phyloP scores from a whole-genome alignment of 2,329 filamentous ascomycete species.

The Botryotinia narcissicola region DNA sequence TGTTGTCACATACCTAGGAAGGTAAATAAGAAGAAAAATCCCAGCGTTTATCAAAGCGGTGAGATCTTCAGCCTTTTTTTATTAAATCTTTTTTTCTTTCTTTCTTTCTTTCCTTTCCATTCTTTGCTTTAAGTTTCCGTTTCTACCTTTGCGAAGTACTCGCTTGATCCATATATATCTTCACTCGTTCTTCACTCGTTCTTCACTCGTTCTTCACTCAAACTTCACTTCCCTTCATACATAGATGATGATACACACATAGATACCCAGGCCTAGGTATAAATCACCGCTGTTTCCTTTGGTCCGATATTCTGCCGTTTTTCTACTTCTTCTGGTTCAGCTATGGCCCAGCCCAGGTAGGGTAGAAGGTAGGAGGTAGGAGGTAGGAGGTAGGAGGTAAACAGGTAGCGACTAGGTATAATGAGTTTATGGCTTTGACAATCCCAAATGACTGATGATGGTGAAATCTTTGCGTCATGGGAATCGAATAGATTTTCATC shows the following conservation, averaged over 20 bases:
- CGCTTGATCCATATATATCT: no score
- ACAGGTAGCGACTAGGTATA: no score
- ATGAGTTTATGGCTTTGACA: background rate
- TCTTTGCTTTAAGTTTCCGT: background rate
- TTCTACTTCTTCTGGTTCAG: no score
- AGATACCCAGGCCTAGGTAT: no score
- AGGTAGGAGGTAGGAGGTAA: no score
- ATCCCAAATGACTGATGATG: background rate
- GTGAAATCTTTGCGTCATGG: background rate
- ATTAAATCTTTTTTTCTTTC: background rate
- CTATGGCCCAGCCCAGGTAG: background rate
- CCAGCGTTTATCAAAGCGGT: conserved; percentile 3
- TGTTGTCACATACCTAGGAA: background rate
- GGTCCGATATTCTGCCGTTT: background rate
- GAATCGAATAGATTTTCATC: background rate
- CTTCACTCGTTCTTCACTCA: no score
- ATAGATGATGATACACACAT: no score
- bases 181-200: no score
- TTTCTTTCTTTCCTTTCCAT: background rate
- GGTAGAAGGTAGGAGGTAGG: no score
- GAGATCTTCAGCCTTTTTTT: conserved; percentile 1
- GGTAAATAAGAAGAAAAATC: background rate
- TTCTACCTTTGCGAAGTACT: no score
- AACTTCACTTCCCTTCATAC: no score
- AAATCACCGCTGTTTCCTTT: background rate